Evolutionary conservation across 1,139 yeast species (phyloP).

Genomic region (Geotrichum candidum): DNA sequence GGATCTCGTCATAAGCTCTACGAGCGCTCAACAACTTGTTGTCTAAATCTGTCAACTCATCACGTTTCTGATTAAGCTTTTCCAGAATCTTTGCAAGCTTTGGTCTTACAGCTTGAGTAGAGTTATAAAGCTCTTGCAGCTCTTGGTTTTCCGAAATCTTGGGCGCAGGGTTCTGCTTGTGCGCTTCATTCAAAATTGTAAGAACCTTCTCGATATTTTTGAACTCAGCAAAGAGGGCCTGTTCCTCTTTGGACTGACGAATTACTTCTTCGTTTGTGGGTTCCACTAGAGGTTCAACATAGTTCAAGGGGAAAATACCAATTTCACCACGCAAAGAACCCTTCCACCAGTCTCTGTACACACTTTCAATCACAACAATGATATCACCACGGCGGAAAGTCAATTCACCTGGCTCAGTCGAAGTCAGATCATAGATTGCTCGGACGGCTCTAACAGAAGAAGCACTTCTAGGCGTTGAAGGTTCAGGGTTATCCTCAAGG

Average conservation of each 20-base stretch:
- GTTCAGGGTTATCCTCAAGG: not conserved
- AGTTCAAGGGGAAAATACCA: conserved; percentile 92
- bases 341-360: conserved; percentile 93
- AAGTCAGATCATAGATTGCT: conserved; percentile 75
- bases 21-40: conserved; percentile 64
- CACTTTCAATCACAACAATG: conserved; percentile 80
- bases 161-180: conserved; percentile 17
- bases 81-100: conserved; percentile 66
- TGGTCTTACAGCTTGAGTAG: conserved; percentile 67
- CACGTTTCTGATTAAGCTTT: conserved; percentile 65
- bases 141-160: conserved; percentile 41
- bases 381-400: conserved; percentile 38
- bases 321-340: conserved; percentile 75
- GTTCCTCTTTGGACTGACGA: conserved; percentile 41
- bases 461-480: conserved; percentile 25
- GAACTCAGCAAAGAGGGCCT: conserved; percentile 43
- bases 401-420: conserved; percentile 48
- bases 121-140: conserved; percentile 54
- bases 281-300: conserved; percentile 73
- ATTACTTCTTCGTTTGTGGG: conserved; percentile 52
- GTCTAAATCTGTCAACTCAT: conserved; percentile 64
- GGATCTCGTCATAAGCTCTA: conserved; percentile 59
- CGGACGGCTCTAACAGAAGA: conserved; percentile 60
- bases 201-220: conserved; percentile 60
- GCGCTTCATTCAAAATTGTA: conserved; percentile 48